Evolutionary conservation across 129 eudicot genomes (phyloP).

Genomic region (Smallanthus sonchifolius): DNA sequence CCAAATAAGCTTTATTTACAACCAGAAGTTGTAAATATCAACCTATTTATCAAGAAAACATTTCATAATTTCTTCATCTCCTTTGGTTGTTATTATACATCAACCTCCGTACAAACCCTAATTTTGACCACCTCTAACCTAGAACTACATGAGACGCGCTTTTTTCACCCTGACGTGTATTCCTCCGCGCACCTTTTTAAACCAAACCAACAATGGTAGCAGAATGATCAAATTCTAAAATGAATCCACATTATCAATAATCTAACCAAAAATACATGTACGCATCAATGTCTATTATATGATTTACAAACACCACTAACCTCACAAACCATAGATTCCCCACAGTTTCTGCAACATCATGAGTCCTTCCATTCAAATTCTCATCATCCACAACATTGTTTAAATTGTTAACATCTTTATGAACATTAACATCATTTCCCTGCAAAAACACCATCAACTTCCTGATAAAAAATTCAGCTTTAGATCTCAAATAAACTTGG

Average conservation of each 20-base stretch:
- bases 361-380: constrained; percentile 8
- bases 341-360: constrained; percentile 13
- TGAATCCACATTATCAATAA: not conserved
- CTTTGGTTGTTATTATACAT: no score
- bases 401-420: not conserved
- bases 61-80: no score
- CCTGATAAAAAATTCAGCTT: not conserved
- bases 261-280: not conserved
- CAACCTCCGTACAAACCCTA: no score
- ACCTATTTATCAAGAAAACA: no score
- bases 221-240: not conserved
- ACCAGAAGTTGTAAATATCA: no score
- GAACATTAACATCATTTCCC: constrained; percentile 28
- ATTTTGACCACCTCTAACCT: no score
- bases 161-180: no score
- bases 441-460: constrained; percentile 17
- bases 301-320: constrained; percentile 30
- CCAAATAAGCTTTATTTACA: no score
- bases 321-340: constrained; percentile 42
- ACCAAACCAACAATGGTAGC: no score
- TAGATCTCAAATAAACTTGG: not conserved
- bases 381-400: constrained; percentile 8
- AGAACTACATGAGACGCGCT: no score
- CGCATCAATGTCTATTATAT: not conserved
- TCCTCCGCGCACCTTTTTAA: no score